phyloP scores from a whole-genome alignment of 306 rosid species.

The Begonia masoniana region DNA sequence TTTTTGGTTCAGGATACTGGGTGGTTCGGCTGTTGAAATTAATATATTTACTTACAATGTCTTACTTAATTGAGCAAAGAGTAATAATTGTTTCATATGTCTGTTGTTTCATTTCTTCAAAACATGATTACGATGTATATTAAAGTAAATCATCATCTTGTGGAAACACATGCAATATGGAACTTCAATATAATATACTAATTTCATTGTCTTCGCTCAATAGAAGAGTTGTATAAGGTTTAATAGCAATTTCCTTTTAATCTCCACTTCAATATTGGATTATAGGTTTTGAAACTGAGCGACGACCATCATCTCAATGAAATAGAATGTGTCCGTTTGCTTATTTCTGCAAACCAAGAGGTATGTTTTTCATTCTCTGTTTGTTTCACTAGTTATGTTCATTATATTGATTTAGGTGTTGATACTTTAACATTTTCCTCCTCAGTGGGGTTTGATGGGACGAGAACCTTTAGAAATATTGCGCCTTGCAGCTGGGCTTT shows the following conservation, averaged over 20 bases:
- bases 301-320: conserved; percentile 91
- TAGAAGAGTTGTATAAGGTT: neutral
- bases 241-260: neutral
- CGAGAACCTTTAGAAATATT: conserved; percentile 71
- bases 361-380: conserved; percentile 20
- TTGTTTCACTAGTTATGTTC: conserved; percentile 2
- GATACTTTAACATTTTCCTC: conserved; percentile 1
- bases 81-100: too few species aligned
- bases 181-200: too few species aligned
- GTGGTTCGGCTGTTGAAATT: too few species aligned
- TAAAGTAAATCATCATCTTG: too few species aligned
- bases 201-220: too few species aligned
- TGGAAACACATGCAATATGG: too few species aligned
- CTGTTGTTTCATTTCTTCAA: too few species aligned
- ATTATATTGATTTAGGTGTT: neutral
- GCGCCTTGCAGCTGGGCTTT: conserved; percentile 84
- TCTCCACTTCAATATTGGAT: conserved; percentile 20
- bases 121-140: too few species aligned
- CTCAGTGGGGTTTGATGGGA: conserved; percentile 87
- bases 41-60: too few species aligned
- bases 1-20: too few species aligned
- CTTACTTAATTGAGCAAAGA: too few species aligned
- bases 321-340: conserved; percentile 73
- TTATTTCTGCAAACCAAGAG: conserved; percentile 83
- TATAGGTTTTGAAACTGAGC: conserved; percentile 77